Evolutionary conservation across 208 protist species (phyloP), one percentile per base, ranked within the genome.

Genomic region (Porcisia hertigi): DNA sequence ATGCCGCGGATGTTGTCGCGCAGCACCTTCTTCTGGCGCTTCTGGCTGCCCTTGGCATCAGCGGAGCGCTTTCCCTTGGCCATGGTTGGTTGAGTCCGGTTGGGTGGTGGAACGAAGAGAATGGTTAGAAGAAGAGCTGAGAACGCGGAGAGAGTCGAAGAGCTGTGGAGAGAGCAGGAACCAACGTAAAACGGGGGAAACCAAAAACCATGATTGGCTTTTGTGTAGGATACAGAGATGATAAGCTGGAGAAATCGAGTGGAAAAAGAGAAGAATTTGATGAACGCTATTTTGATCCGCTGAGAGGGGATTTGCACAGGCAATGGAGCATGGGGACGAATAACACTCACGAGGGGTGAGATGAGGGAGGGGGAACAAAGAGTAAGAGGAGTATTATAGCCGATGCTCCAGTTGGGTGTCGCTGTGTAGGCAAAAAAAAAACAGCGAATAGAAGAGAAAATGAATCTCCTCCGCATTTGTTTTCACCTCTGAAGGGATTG

Each of bases 121-220:
- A 18, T 25, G n/a, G 45, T 54, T 0, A 5, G 45, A 55, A 66
- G 62, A 66, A 45, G 62, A 66, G 7, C 62, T 25, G 62, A 49
- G 39, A 55, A 70, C 9, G 43, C 1, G 23, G 45, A 20, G 23
- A 23, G 65, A 23, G 45, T 64, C n/a, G 72, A 70, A 71, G 72
- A 39, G 41, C 39, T 45, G 39, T 1, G 23, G 2, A 11, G 0
- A 41, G 16, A 30, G 39, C 39, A 66, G 62, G 36, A n/a, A 5
- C 62, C 45, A 49, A 49, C 45, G 45, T 9, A 9, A 49, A 12
- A 45, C 18, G 20, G 41, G 30, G 5, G 9, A 43, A 5, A 11
- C 34, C 7, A 63, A 66, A 66, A 30, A 6, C 16, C 16, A 41
- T 8, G 30, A 66, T 34, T 2, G 60, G n/a, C 18, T 5, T n/a